A percentile compares a stretch with the other conserved stretches of the same genome.
Conservation (phyloP, 176 grass and related monocot species). For the Canna indica region DNA sequence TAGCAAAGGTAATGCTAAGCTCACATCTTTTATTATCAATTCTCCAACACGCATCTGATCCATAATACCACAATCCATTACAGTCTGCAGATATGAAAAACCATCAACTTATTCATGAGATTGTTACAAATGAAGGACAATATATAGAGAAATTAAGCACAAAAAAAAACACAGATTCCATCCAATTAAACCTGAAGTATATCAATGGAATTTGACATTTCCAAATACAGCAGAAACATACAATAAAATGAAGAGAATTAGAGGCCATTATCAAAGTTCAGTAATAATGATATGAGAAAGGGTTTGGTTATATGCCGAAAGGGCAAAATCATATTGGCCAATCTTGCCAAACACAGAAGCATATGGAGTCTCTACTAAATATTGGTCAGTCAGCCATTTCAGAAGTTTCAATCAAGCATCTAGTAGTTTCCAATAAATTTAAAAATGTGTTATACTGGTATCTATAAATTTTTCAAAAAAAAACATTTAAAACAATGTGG, state of each 20-base stretch:
- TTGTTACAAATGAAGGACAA: neutral
- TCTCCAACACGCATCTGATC: constrained; percentile 46
- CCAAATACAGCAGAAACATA: neutral
- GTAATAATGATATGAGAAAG: neutral
- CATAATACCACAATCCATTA: constrained; percentile 40
- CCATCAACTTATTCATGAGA: constrained; percentile 3
- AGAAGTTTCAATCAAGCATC: neutral
- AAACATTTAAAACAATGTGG: too few relatives aligned
- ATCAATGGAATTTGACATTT: neutral
- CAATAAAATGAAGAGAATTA: neutral
- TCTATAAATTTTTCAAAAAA: too few relatives aligned
- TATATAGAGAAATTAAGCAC: neutral
- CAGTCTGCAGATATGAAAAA: constrained; percentile 39
- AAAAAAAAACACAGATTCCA: neutral
- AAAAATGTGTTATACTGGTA: too few relatives aligned
- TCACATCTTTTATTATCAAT: constrained; percentile 78
- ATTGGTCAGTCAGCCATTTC: neutral
- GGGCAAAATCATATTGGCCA: neutral
- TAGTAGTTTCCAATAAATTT: neutral
- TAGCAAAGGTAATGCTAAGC: constrained; percentile 18
- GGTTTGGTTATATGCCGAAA: neutral
- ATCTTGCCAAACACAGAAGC: neutral
- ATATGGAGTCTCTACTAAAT: neutral
- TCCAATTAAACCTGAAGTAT: neutral
- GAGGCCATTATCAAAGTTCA: neutral